These are phyloP conservation scores for Dalechampia spathulata DNA, from an alignment of 441 rosid genomes.

Conservation along the genomic window DNA sequence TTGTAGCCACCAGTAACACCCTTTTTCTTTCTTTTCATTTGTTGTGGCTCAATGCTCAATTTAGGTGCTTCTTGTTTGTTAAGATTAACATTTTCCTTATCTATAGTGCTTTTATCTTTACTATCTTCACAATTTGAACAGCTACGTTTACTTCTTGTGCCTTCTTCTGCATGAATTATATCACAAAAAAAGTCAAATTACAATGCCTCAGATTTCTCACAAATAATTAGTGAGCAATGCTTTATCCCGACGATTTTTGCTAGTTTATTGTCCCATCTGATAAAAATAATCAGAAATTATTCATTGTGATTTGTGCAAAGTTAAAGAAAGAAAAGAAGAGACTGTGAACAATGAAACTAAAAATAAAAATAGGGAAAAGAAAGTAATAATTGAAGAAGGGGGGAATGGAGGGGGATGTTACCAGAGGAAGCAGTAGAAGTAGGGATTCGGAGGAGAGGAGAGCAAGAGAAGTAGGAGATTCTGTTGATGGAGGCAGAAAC, in stretches of 20 bases:
- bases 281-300: too few species aligned
- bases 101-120: neutral
- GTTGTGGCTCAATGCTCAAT: constrained; percentile 57
- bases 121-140: constrained; percentile 20
- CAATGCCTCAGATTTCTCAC: too few species aligned
- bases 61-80: constrained; percentile 43
- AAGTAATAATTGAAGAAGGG: neutral
- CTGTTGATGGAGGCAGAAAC: constrained; percentile 18
- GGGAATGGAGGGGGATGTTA: constrained; percentile 12
- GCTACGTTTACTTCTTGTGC: constrained; percentile 9
- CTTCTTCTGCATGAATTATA: constrained; percentile 9
- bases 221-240: too few species aligned
- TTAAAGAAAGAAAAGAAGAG: too few species aligned
- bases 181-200: neutral
- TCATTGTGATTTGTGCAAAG: too few species aligned
- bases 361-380: neutral
- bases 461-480: constrained; percentile 44
- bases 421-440: constrained; percentile 32
- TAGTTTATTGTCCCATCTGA: too few species aligned
- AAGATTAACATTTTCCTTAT: constrained; percentile 38
- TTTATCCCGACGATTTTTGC: too few species aligned
- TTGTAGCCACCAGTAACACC: constrained; percentile 67
- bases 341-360: too few species aligned
- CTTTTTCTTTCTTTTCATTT: constrained; percentile 91
- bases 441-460: constrained; percentile 60